Evolutionary conservation across 2,329 filamentous ascomycete genomes (phyloP).

Genomic region (Colletotrichum godetiae): DNA sequence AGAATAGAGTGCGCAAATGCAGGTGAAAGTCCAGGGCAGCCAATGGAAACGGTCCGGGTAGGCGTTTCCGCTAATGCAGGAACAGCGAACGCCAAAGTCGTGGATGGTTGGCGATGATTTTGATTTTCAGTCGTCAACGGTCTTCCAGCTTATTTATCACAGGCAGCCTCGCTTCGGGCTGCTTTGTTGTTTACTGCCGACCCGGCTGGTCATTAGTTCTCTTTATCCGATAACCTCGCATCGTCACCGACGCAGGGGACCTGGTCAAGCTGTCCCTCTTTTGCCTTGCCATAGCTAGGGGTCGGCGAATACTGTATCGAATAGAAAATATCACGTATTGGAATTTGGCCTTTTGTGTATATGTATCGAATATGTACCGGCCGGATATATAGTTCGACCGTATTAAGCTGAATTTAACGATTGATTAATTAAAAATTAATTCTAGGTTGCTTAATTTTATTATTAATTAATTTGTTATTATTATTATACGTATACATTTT

Average conservation of each 20-base stretch:
- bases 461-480: too few species aligned
- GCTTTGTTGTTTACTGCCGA: not conserved
- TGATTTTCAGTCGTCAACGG: not conserved
- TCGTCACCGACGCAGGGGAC: not conserved
- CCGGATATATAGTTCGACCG: too few species aligned
- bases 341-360: too few species aligned
- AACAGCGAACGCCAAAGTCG: conserved; percentile 27
- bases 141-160: not conserved
- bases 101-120: not conserved
- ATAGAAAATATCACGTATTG: too few species aligned
- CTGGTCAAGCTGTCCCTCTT: not conserved
- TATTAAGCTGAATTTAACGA: too few species aligned
- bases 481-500: too few species aligned
- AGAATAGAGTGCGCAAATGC: conserved; percentile 14
- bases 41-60: conserved; percentile 15
- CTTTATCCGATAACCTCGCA: not conserved
- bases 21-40: not conserved
- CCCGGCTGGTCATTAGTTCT: not conserved
- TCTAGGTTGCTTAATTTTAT: too few species aligned
- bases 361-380: too few species aligned
- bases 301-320: too few species aligned
- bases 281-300: too few species aligned
- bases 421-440: too few species aligned
- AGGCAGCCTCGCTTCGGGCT: not conserved
- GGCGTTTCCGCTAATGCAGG: conserved; percentile 33